Base-by-base conservation (phyloP, 1,284 basidiomycete genomes). In the Naganishia liquefaciens region DNA sequence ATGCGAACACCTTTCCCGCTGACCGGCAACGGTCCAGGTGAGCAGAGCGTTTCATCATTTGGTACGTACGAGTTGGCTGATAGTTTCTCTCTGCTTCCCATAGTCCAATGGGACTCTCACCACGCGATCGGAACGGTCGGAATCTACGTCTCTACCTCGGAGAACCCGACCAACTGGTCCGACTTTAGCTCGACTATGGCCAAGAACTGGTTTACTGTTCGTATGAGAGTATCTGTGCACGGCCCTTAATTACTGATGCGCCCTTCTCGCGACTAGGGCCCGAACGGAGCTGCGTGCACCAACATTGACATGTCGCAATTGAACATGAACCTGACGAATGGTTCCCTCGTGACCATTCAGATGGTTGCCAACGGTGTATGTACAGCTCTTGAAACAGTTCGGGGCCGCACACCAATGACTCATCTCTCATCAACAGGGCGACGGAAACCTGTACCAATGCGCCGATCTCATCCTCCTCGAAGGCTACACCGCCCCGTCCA, bases 381-480 rank as follows among this genome's bases (percentile, higher is more conserved):
- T 73, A 23, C 13, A 10, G 5, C 27, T 25, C 5, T 28, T 25
- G 30, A 49, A 10, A 9, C 30, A 43, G 27, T 27, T 46, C 30
- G 10, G 27, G 11, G 13, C 23, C 23, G 6, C 54, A 21, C 40
- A 55, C 6, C 27, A 4, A 53, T 53, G 13, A 21, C 15, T 27
- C 23, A 25, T 30, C 44, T 11, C 53, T 43, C n/a, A 17, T 28
- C 49, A 1, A 30, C 83, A 88, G 81, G 80, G 87, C 21, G 89
- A 91, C 72, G 86, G 86, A 40, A 71, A 78, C 52, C 81, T 90
- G 10, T 89, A 81, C 79, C 88, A 90, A 85, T 90, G 88, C 73
- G 82, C 88, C 51, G 88, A 91, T 76, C 75, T 91, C 60, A 84
- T 86, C 7, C 80, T 91, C 33, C 81, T 84, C 47, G 82, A 79